Evolutionary conservation across 768 basidiomycete genomes (phyloP).

Genomic region (Leccinum imitatum): DNA sequence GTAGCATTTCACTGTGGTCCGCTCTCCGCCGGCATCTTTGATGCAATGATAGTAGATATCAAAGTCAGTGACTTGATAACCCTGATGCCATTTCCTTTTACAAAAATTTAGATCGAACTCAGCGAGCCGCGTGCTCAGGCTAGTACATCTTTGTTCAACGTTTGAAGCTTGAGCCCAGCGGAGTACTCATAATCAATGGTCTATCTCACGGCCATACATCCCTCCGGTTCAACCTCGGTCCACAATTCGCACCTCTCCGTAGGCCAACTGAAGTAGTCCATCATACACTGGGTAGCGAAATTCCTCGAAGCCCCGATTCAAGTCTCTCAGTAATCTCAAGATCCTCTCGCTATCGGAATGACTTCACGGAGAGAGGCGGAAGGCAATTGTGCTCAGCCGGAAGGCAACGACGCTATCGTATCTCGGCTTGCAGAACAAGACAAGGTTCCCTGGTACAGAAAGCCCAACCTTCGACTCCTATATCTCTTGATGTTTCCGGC

Average conservation of each 20-base stretch:
- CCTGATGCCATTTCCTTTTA: no score
- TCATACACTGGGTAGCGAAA: not conserved
- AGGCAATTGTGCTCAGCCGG: not conserved
- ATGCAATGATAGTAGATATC: no score
- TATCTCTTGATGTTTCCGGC: constrained; percentile 56
- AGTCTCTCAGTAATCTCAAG: not conserved
- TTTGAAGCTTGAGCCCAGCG: no score
- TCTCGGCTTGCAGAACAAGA: constrained; percentile 38
- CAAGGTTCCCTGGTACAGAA: constrained; percentile 58
- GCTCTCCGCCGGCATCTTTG: no score
- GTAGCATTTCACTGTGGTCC: no score
- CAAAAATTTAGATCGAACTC: no score
- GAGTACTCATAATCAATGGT: no score
- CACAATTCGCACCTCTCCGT: not conserved
- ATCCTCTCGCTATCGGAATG: constrained; percentile 5
- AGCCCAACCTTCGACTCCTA: constrained; percentile 54
- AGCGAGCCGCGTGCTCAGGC: no score
- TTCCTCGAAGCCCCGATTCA: not conserved
- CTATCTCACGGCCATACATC: not conserved
- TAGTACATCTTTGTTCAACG: no score
- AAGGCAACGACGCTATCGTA: constrained; percentile 11
- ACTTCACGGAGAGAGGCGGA: not conserved
- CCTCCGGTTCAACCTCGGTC: not conserved
- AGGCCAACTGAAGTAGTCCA: not conserved
- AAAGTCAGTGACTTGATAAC: no score